Base-by-base conservation (phyloP, 169 alveolate species). In the Plasmodium ovale region DNA sequence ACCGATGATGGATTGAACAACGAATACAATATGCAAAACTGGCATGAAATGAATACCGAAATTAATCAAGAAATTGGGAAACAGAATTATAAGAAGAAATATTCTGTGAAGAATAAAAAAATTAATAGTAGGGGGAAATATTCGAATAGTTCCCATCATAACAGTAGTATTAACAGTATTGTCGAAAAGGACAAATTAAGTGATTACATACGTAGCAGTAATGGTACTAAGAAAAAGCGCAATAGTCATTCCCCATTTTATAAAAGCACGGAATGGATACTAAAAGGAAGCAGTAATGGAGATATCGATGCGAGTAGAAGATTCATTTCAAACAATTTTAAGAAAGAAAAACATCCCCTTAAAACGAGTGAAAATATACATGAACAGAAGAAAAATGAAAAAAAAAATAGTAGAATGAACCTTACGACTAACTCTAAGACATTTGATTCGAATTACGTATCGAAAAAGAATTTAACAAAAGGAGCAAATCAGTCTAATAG, bases 1-100 rank as follows among this genome's bases (percentile, higher is more conserved):
- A 72, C 60, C 6, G 70, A 53, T 21, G 70, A 72, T 44, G 70
- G 53, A 21, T 54, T 33, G 42, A 70, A 70, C 19, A 71, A 72
- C 35, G 87, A 72, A 62, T 72, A 72, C 47, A 72, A 27, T 21
- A 14, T n/a, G 16, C 51, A 72, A 37, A 54, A 72, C 21, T 54
- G 60, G 70, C 21, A 53, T 4, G 87, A 72, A 72, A 21, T 33
- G 31, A 35, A 72, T 72, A 54, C 31, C 29, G 71, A 53, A 53
- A 39, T 72, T 72, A 72, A 72, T 23, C 58, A 25, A 21, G 59
- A 51, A 56, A 72, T 54, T 21, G 21, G 54, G 12, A 72, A 56
- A 53, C 31, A 72, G 33, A 70, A 19, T 69, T 69, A 69, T 49
- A 70, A 16, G 49, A 70, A 70, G 49, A 70, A 27, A 44, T 31